phyloP scores from a whole-genome alignment of 169 alveolate genomes.

The Babesia gibsoni region DNA sequence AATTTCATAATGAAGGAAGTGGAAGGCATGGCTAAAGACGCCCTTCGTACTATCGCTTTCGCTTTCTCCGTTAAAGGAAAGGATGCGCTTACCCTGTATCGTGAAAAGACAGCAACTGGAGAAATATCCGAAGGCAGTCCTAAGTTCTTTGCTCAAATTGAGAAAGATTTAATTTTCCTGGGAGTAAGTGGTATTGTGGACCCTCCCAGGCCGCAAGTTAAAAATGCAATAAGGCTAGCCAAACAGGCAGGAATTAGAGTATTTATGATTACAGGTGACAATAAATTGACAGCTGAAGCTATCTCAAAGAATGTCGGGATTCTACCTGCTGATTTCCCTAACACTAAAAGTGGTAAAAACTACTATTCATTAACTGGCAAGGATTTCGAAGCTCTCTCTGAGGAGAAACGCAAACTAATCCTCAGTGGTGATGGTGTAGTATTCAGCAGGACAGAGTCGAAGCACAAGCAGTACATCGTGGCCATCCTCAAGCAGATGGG shows the following conservation, averaged over 20 bases:
- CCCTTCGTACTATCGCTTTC: conserved; percentile 83
- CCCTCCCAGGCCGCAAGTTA: conserved; percentile 97
- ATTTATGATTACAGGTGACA: conserved; percentile 99
- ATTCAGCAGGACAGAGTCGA: conserved; percentile 98
- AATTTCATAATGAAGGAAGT: conserved; percentile 75
- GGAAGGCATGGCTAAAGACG: conserved; percentile 86
- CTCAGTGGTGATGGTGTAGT: conserved; percentile 86
- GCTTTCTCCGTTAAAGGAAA: conserved; percentile 69
- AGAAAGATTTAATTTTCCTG: conserved; percentile 85
- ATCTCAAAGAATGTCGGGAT: conserved; percentile 95
- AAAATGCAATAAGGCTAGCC: conserved; percentile 89
- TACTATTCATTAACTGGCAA: conserved; percentile 89
- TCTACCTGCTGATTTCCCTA: conserved; percentile 39
- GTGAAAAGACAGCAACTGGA: conserved; percentile 14
- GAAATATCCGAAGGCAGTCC: conserved; percentile 41
- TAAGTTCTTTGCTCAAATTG: conserved; percentile 77
- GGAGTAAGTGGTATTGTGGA: conserved; percentile 97
- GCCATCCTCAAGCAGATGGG: conserved; percentile 89
- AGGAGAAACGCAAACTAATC: conserved; percentile 71
- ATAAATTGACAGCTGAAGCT: conserved; percentile 97
- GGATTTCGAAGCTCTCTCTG: conserved; percentile 89
- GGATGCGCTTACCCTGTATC: conserved; percentile 62
- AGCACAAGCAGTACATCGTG: conserved; percentile 96
- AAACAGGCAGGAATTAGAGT: conserved; percentile 97
- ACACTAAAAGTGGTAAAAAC: conserved; percentile 30